phyloP scores from a whole-genome alignment of 1,139 yeast genomes.

The Debaryomyces nepalensis region DNA sequence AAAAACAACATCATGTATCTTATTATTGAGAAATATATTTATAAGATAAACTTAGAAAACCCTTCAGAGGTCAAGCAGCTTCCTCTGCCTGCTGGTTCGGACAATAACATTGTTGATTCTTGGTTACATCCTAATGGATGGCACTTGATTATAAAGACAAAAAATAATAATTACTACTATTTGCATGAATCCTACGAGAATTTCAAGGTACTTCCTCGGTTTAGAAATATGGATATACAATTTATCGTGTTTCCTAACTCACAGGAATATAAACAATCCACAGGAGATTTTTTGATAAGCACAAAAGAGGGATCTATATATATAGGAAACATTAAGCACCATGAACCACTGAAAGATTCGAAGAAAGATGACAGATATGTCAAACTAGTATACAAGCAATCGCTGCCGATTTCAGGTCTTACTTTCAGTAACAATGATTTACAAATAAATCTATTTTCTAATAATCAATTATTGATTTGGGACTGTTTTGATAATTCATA shows the following conservation, averaged over 20 bases:
- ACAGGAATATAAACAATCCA: constrained; percentile 14
- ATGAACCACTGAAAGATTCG: constrained; percentile 27
- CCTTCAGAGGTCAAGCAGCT: constrained; percentile 41
- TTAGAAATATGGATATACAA: constrained; percentile 35
- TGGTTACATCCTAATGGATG: constrained; percentile 49
- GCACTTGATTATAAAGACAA: constrained; percentile 39
- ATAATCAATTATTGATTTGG: constrained; percentile 33
- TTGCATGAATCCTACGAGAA: constrained; percentile 36
- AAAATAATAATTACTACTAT: constrained; percentile 32
- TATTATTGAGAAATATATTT: constrained; percentile 27
- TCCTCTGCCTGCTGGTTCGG: constrained; percentile 27
- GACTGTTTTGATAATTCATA: constrained; percentile 39
- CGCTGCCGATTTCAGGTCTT: constrained; percentile 24
- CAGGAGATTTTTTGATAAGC: constrained; percentile 38
- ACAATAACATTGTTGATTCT: constrained; percentile 25
- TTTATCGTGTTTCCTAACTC: constrained; percentile 29
- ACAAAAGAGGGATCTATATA: constrained; percentile 37
- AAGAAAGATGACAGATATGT: constrained; percentile 45
- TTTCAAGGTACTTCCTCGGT: constrained; percentile 39
- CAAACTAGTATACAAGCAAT: constrained; percentile 32
- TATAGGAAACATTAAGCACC: constrained; percentile 33
- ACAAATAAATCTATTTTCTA: constrained; percentile 30
- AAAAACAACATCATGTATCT: constrained; percentile 42
- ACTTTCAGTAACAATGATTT: constrained; percentile 28
- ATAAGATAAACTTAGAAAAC: constrained; percentile 40